Conservation (phyloP, 2,329 filamentous ascomycete species). For the Trichoderma lentiforme region DNA sequence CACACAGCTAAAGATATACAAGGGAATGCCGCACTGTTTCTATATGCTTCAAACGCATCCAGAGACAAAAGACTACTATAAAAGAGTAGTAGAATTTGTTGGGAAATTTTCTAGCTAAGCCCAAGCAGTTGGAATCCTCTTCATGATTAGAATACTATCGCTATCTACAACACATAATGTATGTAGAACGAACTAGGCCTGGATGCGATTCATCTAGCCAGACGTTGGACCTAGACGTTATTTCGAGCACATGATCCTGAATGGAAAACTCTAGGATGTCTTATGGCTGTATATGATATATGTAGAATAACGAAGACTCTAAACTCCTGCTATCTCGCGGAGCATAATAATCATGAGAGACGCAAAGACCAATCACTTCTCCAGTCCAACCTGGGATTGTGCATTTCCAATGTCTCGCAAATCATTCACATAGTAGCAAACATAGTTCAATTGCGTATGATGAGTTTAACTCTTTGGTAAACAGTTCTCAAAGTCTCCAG, state of each 20-base stretch:
- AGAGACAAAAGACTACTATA: background rate
- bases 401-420: background rate
- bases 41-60: conserved; percentile 5
- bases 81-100: background rate
- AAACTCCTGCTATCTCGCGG: background rate
- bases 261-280: background rate
- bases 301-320: background rate
- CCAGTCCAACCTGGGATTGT: background rate
- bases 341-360: background rate
- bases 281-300: background rate
- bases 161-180: background rate
- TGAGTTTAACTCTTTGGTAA: background rate
- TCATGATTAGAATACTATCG: background rate
- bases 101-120: background rate
- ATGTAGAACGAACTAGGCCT: background rate
- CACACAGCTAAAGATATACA: conserved; percentile 32
- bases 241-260: background rate
- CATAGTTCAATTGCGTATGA: background rate
- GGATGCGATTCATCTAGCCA: background rate
- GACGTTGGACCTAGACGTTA: background rate
- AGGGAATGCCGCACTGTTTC: conserved; percentile 38
- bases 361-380: background rate
- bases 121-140: background rate
- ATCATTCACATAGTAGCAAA: background rate
- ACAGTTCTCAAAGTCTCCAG: background rate